Evolutionary conservation across 2,329 filamentous ascomycete genomes (phyloP), one percentile per base, ranked within the genome.

Genomic region (Xylariaceae sp.): DNA sequence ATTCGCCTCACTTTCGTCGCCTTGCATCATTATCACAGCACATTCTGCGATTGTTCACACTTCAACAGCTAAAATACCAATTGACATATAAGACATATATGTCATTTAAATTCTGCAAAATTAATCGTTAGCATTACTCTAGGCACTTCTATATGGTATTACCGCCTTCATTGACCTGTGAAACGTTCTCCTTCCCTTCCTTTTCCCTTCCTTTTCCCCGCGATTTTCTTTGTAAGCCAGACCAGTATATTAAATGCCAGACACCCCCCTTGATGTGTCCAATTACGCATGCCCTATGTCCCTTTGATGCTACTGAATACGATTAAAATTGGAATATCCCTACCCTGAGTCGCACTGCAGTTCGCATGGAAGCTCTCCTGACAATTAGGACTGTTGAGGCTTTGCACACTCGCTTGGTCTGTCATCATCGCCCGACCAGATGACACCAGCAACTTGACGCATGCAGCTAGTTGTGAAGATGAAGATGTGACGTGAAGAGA

Each of bases 1-100:
- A 23, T 34, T 37, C 46, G 56, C 52, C 52, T 59, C 56, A 59
- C 24, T 41, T 46, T 40, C 39, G 12, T 24, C 17, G 8, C 24
- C 12, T 45, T 23, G 37, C 19, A 53, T 43, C 6, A n/a, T 33
- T 34, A 8, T 45, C 36, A 21, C 36, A 29, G 36, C 14, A 37
- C 8, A 33, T 39, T 8, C 9, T 45, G 17, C 33, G 9, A 45
- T 7, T 26, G 3, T 40, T 12, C 14, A n/a, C 6, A 8, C 40
- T 31, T 37, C 4, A 14, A 23, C 11, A 14, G 9, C 3, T 6
- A 33, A 37, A 9, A 34, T 16, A 21, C n/a, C 16, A 16, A 21
- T 21, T 23, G n/a, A n/a, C 4, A 33, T 29, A 4, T 19, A 36
- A 36, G n/a, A n/a, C n/a, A n/a, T n/a, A n/a, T n/a, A 6, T 46